phyloP scores from a whole-genome alignment of 495 filamentous ascomycete genomes.

The Penicillium desertorum region DNA sequence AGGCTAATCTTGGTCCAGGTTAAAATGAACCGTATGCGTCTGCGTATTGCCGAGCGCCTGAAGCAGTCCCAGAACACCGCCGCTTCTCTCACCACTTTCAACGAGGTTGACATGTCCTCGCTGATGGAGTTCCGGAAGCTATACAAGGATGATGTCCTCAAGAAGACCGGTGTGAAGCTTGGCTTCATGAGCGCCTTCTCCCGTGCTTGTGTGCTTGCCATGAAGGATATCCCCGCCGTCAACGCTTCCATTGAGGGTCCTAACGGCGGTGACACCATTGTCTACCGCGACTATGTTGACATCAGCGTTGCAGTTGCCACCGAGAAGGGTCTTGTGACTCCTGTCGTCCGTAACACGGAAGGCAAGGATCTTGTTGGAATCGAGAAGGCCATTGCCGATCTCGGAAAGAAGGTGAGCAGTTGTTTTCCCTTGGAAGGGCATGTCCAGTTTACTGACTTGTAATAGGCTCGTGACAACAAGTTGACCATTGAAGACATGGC shows the following conservation, averaged over 20 bases:
- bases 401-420: constrained; percentile 81
- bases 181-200: constrained; percentile 99
- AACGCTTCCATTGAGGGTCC: constrained; percentile 97
- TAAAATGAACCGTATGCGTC: constrained; percentile 99
- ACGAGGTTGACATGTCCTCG: constrained; percentile 98
- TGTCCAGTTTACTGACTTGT: constrained; percentile 2
- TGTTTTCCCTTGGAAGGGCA: neutral
- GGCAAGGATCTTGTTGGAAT: constrained; percentile 82
- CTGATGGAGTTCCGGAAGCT: constrained; percentile 95
- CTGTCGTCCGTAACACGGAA: constrained; percentile 93
- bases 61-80: constrained; percentile 99
- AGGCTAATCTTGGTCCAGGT: constrained; percentile 54
- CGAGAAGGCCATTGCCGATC: constrained; percentile 86
- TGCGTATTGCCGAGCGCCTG: constrained; percentile 92
- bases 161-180: constrained; percentile 96
- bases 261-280: constrained; percentile 93
- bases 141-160: constrained; percentile 94
- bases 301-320: constrained; percentile 97
- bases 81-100: constrained; percentile 96
- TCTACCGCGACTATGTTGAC: constrained; percentile 97
- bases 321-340: constrained; percentile 95
- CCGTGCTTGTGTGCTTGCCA: constrained; percentile 84
- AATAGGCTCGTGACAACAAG: constrained; percentile 87
- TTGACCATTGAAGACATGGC: constrained; percentile 99
- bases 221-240: constrained; percentile 92